These are phyloP conservation scores for Helotiales sp. DNA, from an alignment of 2,329 filamentous ascomycete species.

Conservation along the genomic window DNA sequence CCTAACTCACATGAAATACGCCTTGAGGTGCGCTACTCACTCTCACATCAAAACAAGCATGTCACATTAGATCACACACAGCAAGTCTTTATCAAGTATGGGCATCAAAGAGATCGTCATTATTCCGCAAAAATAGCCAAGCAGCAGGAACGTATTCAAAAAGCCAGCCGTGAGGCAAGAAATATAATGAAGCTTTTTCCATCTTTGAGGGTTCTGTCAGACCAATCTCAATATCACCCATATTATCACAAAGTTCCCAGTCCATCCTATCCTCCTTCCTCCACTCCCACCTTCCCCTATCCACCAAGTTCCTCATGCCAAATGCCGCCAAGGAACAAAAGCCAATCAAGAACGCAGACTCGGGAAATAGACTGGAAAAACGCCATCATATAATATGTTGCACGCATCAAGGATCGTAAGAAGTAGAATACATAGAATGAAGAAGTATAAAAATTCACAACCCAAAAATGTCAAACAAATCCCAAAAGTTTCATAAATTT, in stretches of 20 bases:
- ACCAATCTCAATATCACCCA: conserved; percentile 2
- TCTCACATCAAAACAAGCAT: no score
- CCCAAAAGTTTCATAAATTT: conserved; percentile 17
- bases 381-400: conserved; percentile 19
- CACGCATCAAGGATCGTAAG: conserved; percentile 29
- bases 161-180: conserved; percentile 33
- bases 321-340: conserved; percentile 7
- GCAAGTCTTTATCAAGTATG: background rate
- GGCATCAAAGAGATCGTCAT: conserved; percentile 13
- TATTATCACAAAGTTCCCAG: conserved; percentile 14
- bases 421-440: conserved; percentile 30
- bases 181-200: conserved; percentile 27
- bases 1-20: no score
- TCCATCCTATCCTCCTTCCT: conserved; percentile 1
- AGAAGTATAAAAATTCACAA: background rate
- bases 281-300: background rate
- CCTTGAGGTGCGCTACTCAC: no score
- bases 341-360: conserved; percentile 1
- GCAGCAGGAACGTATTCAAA: conserved; percentile 22
- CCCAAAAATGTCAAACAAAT: conserved; percentile 1
- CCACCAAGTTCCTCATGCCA: conserved; percentile 6
- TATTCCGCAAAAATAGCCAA: conserved; percentile 1
- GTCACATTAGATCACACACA: background rate
- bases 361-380: conserved; percentile 10
- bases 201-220: conserved; percentile 13